Conservation (phyloP, 148 eudicot genomes). For the Pouteria glomerata region DNA sequence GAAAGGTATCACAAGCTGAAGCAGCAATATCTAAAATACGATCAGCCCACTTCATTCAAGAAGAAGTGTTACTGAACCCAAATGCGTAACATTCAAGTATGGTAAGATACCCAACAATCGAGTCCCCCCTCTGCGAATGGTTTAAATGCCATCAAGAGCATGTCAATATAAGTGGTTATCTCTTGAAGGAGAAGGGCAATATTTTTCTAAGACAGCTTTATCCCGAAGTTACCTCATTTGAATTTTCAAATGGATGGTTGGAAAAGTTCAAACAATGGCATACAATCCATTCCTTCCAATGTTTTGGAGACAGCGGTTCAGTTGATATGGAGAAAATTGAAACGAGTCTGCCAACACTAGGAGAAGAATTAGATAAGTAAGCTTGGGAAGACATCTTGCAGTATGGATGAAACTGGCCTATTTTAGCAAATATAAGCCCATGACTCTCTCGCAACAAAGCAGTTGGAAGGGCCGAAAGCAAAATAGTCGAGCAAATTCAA, state of each 20-base stretch:
- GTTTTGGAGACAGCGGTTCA: background rate
- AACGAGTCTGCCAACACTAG: too few species aligned
- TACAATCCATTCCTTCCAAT: background rate
- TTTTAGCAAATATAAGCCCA: background rate
- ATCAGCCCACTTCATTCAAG: too few species aligned
- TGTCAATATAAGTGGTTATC: constrained; percentile 1
- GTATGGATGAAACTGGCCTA: background rate
- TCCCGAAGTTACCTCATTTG: background rate
- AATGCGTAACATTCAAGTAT: background rate
- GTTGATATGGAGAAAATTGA: constrained; percentile 1
- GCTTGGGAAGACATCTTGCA: constrained; percentile 1
- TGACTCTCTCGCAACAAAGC: constrained; percentile 3
- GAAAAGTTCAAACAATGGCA: constrained; percentile 8
- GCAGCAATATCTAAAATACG: too few species aligned
- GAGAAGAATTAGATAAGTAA: background rate
- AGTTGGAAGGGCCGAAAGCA: too few species aligned
- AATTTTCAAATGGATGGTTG: constrained; percentile 6
- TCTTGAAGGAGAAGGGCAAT: background rate
- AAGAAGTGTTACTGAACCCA: background rate
- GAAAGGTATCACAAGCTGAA: too few species aligned
- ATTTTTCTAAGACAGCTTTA: background rate
- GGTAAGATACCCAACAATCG: background rate
- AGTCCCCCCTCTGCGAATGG: background rate
- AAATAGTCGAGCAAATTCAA: too few species aligned
- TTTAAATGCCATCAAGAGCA: background rate